A percentile compares a stretch with the other conserved stretches of the same genome.
These are phyloP conservation scores for Cladosporium sp. DNA, from an alignment of 2,329 filamentous ascomycete genomes.

Conservation along the genomic window DNA sequence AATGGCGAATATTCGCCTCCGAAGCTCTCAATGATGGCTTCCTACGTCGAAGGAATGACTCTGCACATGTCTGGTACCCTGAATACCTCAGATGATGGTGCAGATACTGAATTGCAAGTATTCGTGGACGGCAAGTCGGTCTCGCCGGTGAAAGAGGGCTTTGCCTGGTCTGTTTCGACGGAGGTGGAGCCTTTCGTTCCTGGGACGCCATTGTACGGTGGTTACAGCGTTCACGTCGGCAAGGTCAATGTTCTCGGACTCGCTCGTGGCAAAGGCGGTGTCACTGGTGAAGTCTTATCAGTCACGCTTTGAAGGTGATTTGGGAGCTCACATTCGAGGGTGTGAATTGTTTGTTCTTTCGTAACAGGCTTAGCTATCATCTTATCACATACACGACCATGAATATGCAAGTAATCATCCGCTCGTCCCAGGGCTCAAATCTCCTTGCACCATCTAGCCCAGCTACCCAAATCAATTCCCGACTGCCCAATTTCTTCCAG, in stretches of 20 bases:
- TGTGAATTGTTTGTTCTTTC: not conserved
- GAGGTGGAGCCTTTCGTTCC: conserved; percentile 26
- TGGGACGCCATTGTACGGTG: conserved; percentile 29
- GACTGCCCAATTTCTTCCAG: conserved; percentile 73
- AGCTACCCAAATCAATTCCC: conserved; percentile 53
- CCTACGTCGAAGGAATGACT: conserved; percentile 17
- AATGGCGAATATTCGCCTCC: not conserved
- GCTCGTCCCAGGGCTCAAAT: conserved; percentile 46
- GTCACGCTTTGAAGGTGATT: not conserved
- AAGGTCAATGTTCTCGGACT: conserved; percentile 28
- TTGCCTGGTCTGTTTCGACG: conserved; percentile 22
- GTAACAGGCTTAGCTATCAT: not conserved
- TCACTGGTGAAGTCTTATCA: not conserved
- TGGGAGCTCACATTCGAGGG: not conserved
- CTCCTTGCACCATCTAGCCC: conserved; percentile 73
- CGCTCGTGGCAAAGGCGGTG: conserved; percentile 5
- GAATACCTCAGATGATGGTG: not conserved
- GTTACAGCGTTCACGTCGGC: conserved; percentile 27
- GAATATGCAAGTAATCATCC: not conserved
- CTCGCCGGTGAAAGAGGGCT: not conserved
- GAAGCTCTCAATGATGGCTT: conserved; percentile 11
- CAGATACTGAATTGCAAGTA: conserved; percentile 14
- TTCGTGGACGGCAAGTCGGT: conserved; percentile 19
- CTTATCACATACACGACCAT: not conserved
- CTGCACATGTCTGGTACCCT: conserved; percentile 15